Evolutionary conservation across 2,329 filamentous ascomycete genomes (phyloP), one percentile per base, ranked within the genome.

Genomic region (Immersiporthe knoxdaviesiana): DNA sequence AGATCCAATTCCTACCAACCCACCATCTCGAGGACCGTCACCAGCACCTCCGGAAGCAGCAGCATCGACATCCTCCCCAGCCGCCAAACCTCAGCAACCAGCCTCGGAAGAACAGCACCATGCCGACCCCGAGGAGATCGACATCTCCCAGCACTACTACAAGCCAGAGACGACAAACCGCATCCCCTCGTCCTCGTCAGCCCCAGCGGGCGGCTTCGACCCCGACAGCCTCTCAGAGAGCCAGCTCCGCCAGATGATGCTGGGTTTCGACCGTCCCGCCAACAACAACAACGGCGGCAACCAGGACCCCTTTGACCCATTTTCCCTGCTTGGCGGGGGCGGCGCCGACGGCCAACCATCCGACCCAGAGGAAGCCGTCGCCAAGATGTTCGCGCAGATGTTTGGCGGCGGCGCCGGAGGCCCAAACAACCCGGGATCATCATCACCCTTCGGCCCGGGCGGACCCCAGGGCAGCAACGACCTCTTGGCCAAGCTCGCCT

Each of bases 81-180:
- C 78, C 14, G 72, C 78, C 52, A 73, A 30, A 73, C 79, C 37
- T 74, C 78, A n/a, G 77, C 78, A n/a, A 76, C 74, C 80, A 54
- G 63, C 75, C 52, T 56, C 76, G 10, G 65, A 76, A 10, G 65
- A 76, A 37, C 72, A 78, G 30, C 77, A 78, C 37, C 80, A 85
- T 74, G 88, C 84, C 68, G 90, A 92, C 74, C 92, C 92, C 7
- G 91, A 90, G 6, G 92, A 94, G 78, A 86, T 93, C 72, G 92
- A 94, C 77, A 93, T 95, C 73, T 92, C 91, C n/a, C 81, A 90
- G 72, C 91, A 92, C 80, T 90, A 85, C 79, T 92, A 91, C 79
- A 79, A 85, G 44, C 90, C 89, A 1, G 79, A 81, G 32, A 79
- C 80, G 12, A 81, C 82, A 54, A 74, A 81, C 30, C 79, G 81